phyloP scores from a whole-genome alignment of 2,329 filamentous ascomycete species.

The Saccharata proteae region DNA sequence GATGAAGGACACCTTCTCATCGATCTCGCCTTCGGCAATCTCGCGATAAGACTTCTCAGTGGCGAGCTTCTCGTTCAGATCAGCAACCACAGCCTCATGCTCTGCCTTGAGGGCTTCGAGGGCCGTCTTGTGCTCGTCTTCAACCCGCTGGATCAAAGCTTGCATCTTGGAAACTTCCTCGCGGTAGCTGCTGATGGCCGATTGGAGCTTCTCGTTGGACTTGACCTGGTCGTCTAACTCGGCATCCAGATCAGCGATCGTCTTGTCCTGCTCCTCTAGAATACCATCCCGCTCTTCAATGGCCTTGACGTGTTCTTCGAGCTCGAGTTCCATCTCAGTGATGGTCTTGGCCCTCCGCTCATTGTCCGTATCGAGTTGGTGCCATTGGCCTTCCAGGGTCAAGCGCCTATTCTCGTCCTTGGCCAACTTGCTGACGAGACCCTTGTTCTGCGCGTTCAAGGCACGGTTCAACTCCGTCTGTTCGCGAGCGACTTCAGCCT shows the following conservation, averaged over 20 bases:
- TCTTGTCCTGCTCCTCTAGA: constrained; percentile 17
- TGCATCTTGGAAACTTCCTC: constrained; percentile 26
- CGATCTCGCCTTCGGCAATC: constrained; percentile 26
- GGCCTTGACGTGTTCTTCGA: constrained; percentile 11
- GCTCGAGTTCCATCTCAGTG: constrained; percentile 22
- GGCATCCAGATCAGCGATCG: constrained; percentile 17
- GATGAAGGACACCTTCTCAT: constrained; percentile 27
- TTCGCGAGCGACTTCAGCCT: constrained; percentile 20
- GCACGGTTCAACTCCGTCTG: constrained; percentile 22
- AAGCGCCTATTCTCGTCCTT: constrained; percentile 23
- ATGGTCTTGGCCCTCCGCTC: constrained; percentile 26
- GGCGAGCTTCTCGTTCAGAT: constrained; percentile 25
- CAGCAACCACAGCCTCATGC: constrained; percentile 14
- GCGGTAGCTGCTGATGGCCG: constrained; percentile 27
- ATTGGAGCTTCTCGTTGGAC: constrained; percentile 23
- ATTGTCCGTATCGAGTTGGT: constrained; percentile 23
- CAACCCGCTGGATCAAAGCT: constrained; percentile 25
- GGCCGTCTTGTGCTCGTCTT: constrained; percentile 24
- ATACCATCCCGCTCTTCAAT: constrained; percentile 23
- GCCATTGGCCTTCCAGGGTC: constrained; percentile 24
- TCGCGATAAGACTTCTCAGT: constrained; percentile 25
- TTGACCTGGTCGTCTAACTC: constrained; percentile 23
- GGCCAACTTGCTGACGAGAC: constrained; percentile 23
- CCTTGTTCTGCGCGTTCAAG: constrained; percentile 24
- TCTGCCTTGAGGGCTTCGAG: constrained; percentile 28